Percentiles rank a stretch among this genome's conserved stretches.
These are phyloP conservation scores for Lipomyces starkeyi DNA, from an alignment of 805 yeast species.

Conservation along the genomic window DNA sequence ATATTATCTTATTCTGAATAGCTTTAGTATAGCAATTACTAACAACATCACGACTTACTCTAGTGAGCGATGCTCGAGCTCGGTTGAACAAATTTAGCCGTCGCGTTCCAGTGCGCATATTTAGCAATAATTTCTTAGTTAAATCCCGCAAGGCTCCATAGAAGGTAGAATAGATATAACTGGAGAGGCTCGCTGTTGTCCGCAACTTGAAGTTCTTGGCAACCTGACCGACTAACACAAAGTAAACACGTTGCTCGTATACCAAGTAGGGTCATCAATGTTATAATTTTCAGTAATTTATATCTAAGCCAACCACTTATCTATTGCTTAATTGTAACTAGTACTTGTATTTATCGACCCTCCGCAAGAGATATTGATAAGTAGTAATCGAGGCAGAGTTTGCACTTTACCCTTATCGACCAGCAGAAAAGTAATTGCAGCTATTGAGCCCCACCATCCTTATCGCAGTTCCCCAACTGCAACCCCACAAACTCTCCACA, in stretches of 20 bases:
- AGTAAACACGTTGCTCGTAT: background rate
- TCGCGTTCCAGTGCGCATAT: background rate
- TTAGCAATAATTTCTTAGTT: background rate
- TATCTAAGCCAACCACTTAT: background rate
- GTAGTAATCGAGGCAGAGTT: too few relatives aligned
- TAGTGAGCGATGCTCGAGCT: background rate
- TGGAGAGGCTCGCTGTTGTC: background rate
- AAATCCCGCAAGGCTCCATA: background rate
- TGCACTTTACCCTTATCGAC: background rate
- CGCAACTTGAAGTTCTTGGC: background rate
- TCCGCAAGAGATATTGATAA: too few relatives aligned
- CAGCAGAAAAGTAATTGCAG: too few relatives aligned
- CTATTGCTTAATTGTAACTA: too few relatives aligned
- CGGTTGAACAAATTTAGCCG: background rate
- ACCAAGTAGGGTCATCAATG: background rate
- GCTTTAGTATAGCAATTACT: background rate
- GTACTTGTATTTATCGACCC: too few relatives aligned
- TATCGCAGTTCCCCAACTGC: too few relatives aligned
- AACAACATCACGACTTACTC: background rate
- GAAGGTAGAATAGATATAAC: background rate
- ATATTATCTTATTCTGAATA: background rate
- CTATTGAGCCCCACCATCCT: background rate
- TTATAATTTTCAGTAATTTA: too few relatives aligned
- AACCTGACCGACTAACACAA: background rate
- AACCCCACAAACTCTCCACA: background rate